These are phyloP conservation scores for Skeletonema marinoi DNA, from an alignment of 108 stramenopile genomes.

Conservation along the genomic window DNA sequence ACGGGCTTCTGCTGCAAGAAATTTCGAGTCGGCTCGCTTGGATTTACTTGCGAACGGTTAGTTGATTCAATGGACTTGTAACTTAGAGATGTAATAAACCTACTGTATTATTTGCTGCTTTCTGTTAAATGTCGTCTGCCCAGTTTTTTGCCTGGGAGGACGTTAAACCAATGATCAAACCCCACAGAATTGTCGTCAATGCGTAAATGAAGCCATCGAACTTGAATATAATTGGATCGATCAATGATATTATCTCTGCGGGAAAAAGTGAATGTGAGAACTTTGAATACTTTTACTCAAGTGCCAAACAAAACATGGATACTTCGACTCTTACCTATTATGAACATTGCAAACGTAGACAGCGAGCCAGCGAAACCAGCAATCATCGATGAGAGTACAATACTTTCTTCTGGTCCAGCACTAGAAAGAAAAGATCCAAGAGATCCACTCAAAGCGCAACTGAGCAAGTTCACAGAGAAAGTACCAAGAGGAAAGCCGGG, in stretches of 20 bases:
- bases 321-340: conserved; percentile 43
- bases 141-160: conserved; percentile 75
- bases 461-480: conserved; percentile 77
- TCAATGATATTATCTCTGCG: conserved; percentile 64
- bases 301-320: neutral
- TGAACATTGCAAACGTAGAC: conserved; percentile 72
- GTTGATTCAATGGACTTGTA: neutral
- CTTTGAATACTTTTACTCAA: neutral
- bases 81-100: conserved; percentile 3
- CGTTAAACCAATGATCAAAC: conserved; percentile 67
- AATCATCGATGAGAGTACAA: conserved; percentile 73
- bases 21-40: neutral
- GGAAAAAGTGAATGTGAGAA: neutral
- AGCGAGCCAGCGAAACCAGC: conserved; percentile 81
- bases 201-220: conserved; percentile 80
- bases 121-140: conserved; percentile 66
- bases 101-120: neutral
- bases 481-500: conserved; percentile 84
- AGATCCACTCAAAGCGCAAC: conserved; percentile 74
- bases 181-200: conserved; percentile 62
- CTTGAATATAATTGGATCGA: conserved; percentile 82
- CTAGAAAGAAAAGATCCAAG: conserved; percentile 74
- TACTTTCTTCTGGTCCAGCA: conserved; percentile 66
- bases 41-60: neutral
- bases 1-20: neutral